Base-by-base conservation (phyloP, 2,329 filamentous ascomycete genomes). In the Diaporthe longicolla region DNA sequence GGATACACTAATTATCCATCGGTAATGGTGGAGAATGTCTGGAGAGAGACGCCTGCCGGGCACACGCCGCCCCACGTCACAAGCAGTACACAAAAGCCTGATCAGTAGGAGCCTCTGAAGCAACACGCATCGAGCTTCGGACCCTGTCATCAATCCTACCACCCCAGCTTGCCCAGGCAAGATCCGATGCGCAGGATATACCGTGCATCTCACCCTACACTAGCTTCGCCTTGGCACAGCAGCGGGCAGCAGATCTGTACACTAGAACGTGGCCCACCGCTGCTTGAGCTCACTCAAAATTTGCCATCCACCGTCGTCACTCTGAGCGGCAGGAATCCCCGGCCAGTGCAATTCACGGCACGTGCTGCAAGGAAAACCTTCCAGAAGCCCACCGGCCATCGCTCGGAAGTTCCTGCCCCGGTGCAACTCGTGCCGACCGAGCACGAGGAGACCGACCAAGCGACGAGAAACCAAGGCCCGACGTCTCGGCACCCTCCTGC, bases 41-140 rank as follows among this genome's bases (percentile, higher is more conserved):
- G 29, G 29, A 32, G 29, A 32, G 29, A 32, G 29, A 32, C 4
- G 29, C 29, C 29, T 37, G 11, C 35, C 19, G 19, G 52, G 61
- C 50, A 70, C 40, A 45, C 37, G 29, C 52, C 26, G 11, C 26
- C 43, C 4, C 26, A 40, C 19, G 21, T 5, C 29, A 29, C 29
- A 29, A 3, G 5, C 13, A 50, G 10, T 19, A 24, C 26, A 2
- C 1, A 10, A 21, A 45, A 55, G 40, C 66, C 52, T 61, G 69
- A 71, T 71, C 69, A 63, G 32, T 11, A 63, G 6, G 69, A 40
- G 37, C 68, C 24, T 43, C 69, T 43, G 21, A 54, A n/a, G 21
- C 43, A 35, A 5, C 45, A 54, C 45, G n/a, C n/a, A 71, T 71
- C 69, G 57, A 61, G 45, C 63, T 50, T 52, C 32, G 32, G 15